Evolutionary conservation across 2,329 filamentous ascomycete species (phyloP), one percentile per base, ranked within the genome.

Genomic region (Sphaerulina vaccinii): DNA sequence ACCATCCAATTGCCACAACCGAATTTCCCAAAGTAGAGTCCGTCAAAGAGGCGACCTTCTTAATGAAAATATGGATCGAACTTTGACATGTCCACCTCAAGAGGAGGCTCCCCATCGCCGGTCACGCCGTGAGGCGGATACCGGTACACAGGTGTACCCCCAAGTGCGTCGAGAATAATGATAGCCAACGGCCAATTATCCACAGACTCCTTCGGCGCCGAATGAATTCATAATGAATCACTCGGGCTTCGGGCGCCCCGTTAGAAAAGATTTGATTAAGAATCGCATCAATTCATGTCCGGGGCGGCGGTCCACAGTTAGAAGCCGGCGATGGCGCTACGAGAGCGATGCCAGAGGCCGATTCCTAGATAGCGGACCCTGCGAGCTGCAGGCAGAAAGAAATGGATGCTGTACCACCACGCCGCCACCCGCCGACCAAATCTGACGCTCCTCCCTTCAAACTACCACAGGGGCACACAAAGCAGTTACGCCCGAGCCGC

Each of bases 1-100:
- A 39, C 37, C 37, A 39, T 39, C 37, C 37, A 39, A 39, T 39
- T 39, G 37, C 37, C 37, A 39, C 37, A 39, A 22, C 37, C 37
- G 37, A 39, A 16, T 39, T 39, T 19, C 37, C 22, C 37, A 39
- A 39, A 39, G 37, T 39, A 39, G 37, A 39, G 37, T 39, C 37
- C 37, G 37, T 39, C 37, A 39, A 39, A 39, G 37, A 39, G 22
- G 37, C 37, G 37, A 39, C 37, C 37, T 15, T 15, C 37, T 6
- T 19, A n/a, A 15, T 19, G 37, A 15, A 19, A 39, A 19, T 15
- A 19, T 15, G 15, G 37, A 39, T 39, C 37, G 37, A 39, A 39
- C 37, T 39, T 39, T 39, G 13, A 39, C 37, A 39, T 39, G 11
- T 39, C 37, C 37, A 39, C 37, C 37, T 39, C 37, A 39, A 22